phyloP scores from a whole-genome alignment of 2,329 filamentous ascomycete species.

The Beauveria australis region DNA sequence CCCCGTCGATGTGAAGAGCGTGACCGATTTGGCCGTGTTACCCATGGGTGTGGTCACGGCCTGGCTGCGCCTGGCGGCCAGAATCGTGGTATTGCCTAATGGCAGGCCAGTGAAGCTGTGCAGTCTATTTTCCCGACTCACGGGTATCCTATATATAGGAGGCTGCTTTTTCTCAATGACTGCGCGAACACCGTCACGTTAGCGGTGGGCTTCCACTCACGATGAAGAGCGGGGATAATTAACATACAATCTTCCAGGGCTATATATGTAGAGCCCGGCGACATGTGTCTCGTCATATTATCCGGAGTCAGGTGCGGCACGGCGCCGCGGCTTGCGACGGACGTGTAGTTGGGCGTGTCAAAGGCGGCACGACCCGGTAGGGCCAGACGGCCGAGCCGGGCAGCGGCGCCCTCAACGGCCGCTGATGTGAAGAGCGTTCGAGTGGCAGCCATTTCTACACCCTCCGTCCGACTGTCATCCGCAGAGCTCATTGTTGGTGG shows the following conservation, averaged over 20 bases:
- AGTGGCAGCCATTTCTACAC: conserved; percentile 17
- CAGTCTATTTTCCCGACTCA: conserved; percentile 42
- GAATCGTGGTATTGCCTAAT: conserved; percentile 54
- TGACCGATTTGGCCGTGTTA: conserved; percentile 63
- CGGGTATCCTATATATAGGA: conserved; percentile 37
- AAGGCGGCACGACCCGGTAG: conserved; percentile 56
- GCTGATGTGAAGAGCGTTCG: conserved; percentile 34
- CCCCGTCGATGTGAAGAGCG: conserved; percentile 79
- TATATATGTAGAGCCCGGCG: conserved; percentile 65
- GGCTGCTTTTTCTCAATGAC: conserved; percentile 48
- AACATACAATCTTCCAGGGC: conserved; percentile 85
- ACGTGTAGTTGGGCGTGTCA: conserved; percentile 75
- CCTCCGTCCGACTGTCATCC: conserved; percentile 6
- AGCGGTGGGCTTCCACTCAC: background rate
- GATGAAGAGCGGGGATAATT: background rate
- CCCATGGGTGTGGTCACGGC: conserved; percentile 63
- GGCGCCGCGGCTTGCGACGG: conserved; percentile 71
- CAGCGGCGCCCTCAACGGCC: conserved; percentile 32
- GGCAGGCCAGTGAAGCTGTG: conserved; percentile 71
- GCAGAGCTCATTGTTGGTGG: conserved; percentile 1
- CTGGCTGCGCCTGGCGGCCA: conserved; percentile 71
- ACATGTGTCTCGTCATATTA: conserved; percentile 57
- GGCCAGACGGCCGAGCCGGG: conserved; percentile 60
- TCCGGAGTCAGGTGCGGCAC: conserved; percentile 88
- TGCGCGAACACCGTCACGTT: conserved; percentile 18